These are phyloP conservation scores for Mortierella sp. DNA, from an alignment of 371 early-diverging fungal species.

Conservation along the genomic window DNA sequence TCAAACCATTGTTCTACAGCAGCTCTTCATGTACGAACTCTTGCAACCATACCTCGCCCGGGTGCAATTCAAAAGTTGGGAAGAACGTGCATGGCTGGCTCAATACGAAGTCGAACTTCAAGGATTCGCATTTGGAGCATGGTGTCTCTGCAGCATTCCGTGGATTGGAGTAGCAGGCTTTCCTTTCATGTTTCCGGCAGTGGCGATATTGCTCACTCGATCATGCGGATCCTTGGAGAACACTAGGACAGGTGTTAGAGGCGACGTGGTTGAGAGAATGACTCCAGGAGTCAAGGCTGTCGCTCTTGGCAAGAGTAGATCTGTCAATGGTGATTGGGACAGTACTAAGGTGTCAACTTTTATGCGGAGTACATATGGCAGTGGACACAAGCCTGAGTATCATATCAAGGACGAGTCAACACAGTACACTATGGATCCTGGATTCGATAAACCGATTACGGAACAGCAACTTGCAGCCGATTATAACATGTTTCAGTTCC, in stretches of 20 bases:
- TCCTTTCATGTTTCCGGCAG: constrained; percentile 29
- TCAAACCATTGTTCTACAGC: constrained; percentile 18
- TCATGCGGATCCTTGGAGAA: constrained; percentile 37
- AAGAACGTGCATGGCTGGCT: constrained; percentile 36
- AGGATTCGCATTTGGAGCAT: constrained; percentile 34
- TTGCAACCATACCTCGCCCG: constrained; percentile 38
- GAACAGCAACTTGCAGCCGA: constrained; percentile 4
- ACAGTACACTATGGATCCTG: not conserved
- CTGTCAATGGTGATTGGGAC: constrained; percentile 32
- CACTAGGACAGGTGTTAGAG: constrained; percentile 7
- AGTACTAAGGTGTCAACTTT: constrained; percentile 7
- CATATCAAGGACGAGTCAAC: not conserved
- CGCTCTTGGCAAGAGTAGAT: constrained; percentile 17
- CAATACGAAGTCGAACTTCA: constrained; percentile 21
- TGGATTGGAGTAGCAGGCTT: constrained; percentile 24
- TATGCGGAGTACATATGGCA: constrained; percentile 3
- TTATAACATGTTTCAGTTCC: not conserved
- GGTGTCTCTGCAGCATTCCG: constrained; percentile 29
- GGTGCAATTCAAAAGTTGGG: constrained; percentile 36
- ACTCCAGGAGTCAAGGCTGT: constrained; percentile 24
- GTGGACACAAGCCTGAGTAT: not conserved
- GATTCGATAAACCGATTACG: not conserved
- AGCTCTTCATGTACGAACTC: constrained; percentile 39
- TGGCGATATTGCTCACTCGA: constrained; percentile 24
- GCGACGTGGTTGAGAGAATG: constrained; percentile 23